Percentiles rank a stretch among this genome's conserved stretches.
Conservation (phyloP, 2,329 filamentous ascomycete genomes). For the Aspergillus chevalieri region DNA sequence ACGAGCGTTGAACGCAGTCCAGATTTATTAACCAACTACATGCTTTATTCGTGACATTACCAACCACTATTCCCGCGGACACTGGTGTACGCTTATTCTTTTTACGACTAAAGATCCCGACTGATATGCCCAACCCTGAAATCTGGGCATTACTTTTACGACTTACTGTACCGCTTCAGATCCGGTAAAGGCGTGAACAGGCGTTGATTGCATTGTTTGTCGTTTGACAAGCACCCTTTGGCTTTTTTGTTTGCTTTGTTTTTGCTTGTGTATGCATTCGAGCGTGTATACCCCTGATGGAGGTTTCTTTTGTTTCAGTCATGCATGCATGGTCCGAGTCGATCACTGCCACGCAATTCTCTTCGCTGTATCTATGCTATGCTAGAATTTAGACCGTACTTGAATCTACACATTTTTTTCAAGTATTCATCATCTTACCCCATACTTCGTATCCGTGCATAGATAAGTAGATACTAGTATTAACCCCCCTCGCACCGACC, state of each 20-base stretch:
- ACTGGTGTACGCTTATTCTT: neutral
- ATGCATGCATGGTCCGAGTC: no score
- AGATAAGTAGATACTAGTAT: no score
- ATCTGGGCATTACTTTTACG: no score
- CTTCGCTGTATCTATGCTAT: no score
- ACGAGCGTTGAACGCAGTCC: conserved; percentile 32
- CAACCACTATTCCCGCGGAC: neutral
- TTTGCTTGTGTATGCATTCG: conserved; percentile 3
- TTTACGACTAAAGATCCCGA: neutral
- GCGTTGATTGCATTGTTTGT: neutral
- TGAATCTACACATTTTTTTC: no score
- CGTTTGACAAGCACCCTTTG: neutral
- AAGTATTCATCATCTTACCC: no score
- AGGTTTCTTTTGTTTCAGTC: conserved; percentile 5
- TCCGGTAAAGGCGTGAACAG: conserved; percentile 13
- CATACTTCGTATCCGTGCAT: no score
- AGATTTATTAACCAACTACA: conserved; percentile 21
- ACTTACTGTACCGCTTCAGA: conserved; percentile 3
- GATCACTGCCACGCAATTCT: no score
- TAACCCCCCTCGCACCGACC: no score
- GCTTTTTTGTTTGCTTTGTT: conserved; percentile 4
- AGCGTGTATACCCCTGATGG: conserved; percentile 27
- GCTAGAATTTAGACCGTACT: no score
- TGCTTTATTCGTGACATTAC: neutral
- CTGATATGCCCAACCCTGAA: no score